Base-by-base conservation (phyloP, 805 yeast genomes). In the Limtongozyma cylindracea region DNA sequence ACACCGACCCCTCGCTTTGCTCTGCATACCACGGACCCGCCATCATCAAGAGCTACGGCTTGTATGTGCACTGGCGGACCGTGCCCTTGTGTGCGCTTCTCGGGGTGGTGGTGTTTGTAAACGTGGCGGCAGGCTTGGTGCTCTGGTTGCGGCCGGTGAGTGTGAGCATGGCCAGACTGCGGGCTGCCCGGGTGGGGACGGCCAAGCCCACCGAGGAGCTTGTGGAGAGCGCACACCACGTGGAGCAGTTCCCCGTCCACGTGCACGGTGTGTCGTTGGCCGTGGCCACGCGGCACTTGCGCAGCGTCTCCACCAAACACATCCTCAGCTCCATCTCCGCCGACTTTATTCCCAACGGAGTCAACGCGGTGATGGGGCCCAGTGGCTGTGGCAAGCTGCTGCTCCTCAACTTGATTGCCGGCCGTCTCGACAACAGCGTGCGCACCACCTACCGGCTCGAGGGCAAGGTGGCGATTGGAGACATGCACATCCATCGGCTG, bases 341-440 rank as follows among this genome's bases (percentile, higher is more conserved):
- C 0, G 28, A 32, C 5, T 67, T 70, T 32, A 41, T 44, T 14
- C 53, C 66, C 2, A 64, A 69, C 10, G 49, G 59, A 19, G 46
- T 73, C 7, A 72, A 69, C 34, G 76, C 69, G 4, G 68, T 72
- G 19, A 60, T 72, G 67, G 88, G 88, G 0, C 82, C 84, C 1
- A 70, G 80, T 1, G 84, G 84, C 1, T 63, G 74, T 0, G 88
- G 84, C 7, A 72, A 72, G 34, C 65, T 78, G 0, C 62, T 80
- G 0, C 37, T 73, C 20, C 41, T 72, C 29, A 72, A 68, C 34
- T 42, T 55, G 17, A 44, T 72, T 11, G 65, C 88, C 12, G 63
- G 67, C 12, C 49, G 88, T 23, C 37, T 67, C 7, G 41, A 44
- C 10, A 28, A 33, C 13, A 23, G 31, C 3, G n/a, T n/a, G n/a